Conservation (phyloP, 352 stramenopile species). For the Phytophthora aleatoria region DNA sequence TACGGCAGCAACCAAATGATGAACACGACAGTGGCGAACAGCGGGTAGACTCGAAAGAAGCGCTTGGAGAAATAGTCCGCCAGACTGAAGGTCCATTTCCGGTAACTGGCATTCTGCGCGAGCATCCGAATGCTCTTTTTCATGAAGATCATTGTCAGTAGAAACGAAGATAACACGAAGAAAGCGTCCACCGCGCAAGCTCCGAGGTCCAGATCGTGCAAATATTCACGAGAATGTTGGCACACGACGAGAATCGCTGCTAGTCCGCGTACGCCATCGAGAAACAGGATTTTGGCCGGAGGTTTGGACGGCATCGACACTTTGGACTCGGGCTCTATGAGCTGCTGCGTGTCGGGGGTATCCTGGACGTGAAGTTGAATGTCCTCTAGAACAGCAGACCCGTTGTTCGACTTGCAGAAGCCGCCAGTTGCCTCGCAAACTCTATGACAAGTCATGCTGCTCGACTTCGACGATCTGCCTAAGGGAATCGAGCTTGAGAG, state of each 20-base stretch:
- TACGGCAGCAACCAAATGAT: conserved; percentile 40
- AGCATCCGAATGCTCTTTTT: conserved; percentile 38
- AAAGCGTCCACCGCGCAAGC: conserved; percentile 41
- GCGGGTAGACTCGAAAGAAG: conserved; percentile 44
- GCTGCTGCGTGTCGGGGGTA: conserved; percentile 11
- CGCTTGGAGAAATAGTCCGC: conserved; percentile 45
- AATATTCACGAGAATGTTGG: conserved; percentile 37
- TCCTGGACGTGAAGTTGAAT: conserved; percentile 22
- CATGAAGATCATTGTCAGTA: conserved; percentile 51
- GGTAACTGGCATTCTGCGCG: conserved; percentile 22
- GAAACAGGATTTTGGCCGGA: conserved; percentile 42
- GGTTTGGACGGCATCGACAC: conserved; percentile 12
- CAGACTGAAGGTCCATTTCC: conserved; percentile 29
- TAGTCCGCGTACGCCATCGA: conserved; percentile 53
- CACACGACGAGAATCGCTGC: conserved; percentile 45
- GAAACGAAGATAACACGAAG: conserved; percentile 51
- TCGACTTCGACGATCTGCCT: background rate
- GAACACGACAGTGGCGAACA: conserved; percentile 31
- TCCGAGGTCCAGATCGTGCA: conserved; percentile 36
- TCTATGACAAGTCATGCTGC: conserved; percentile 13
- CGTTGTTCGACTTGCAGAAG: conserved; percentile 8
- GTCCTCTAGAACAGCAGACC: conserved; percentile 6
- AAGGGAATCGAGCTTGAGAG: background rate
- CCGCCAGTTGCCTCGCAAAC: conserved; percentile 8
- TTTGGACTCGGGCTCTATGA: conserved; percentile 13